Percentiles rank a stretch among this genome's conserved stretches.
Evolutionary conservation across 768 basidiomycete genomes (phyloP).

Genomic region (Suillus discolor): DNA sequence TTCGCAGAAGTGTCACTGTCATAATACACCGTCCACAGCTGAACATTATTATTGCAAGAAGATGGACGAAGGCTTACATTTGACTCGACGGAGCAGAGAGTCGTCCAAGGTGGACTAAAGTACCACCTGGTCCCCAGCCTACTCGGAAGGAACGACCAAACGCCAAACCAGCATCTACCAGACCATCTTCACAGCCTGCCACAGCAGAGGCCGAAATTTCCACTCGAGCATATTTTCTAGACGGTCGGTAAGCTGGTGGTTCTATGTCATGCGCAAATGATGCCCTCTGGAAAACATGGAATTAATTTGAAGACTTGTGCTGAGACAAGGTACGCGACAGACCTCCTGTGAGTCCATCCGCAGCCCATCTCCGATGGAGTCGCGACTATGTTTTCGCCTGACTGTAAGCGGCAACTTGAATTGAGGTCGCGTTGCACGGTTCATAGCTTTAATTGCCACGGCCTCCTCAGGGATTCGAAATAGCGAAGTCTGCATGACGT

Average conservation of each 20-base stretch:
- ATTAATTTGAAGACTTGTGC: background rate
- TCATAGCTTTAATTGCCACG: conserved; percentile 59
- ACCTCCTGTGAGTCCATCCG: conserved; percentile 66
- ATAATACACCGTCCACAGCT: conserved; percentile 10
- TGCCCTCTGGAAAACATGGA: conserved; percentile 51
- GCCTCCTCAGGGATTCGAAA: conserved; percentile 80
- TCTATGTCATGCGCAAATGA: conserved; percentile 80
- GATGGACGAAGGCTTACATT: conserved; percentile 45
- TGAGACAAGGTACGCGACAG: conserved; percentile 24
- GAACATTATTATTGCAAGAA: conserved; percentile 6
- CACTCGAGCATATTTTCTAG: conserved; percentile 79
- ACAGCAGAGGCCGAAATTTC: conserved; percentile 67
- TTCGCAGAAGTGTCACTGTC: conserved; percentile 59
- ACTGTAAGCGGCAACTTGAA: conserved; percentile 40
- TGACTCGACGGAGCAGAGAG: conserved; percentile 60
- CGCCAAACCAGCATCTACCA: conserved; percentile 82
- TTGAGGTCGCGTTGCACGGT: conserved; percentile 40
- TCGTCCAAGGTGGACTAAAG: conserved; percentile 73
- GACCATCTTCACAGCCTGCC: conserved; percentile 61
- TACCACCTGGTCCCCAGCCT: conserved; percentile 86
- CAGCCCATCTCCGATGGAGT: conserved; percentile 72
- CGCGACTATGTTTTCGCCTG: conserved; percentile 75
- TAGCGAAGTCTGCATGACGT: conserved; percentile 90
- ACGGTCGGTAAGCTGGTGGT: conserved; percentile 68
- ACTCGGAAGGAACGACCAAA: conserved; percentile 88